phyloP scores from a whole-genome alignment of 2,329 filamentous ascomycete species.

The Simplicillium aogashimaense region DNA sequence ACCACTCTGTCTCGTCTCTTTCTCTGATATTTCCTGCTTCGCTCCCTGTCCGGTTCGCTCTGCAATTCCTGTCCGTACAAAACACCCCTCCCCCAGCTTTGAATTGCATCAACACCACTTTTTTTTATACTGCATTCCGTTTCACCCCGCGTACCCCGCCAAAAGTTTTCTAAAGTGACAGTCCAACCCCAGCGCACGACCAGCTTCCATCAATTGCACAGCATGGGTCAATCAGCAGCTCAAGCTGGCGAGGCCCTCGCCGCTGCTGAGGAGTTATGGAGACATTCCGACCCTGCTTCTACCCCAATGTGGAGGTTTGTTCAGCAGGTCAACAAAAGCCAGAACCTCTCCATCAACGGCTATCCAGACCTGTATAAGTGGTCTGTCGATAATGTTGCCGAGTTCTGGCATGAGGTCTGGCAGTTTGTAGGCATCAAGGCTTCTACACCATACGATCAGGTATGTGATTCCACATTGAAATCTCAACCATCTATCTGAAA shows the following conservation, averaged over 20 bases:
- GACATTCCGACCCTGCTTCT: conserved; percentile 52
- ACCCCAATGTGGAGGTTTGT: conserved; percentile 69
- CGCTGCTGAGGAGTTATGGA: conserved; percentile 51
- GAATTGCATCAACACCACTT: neutral
- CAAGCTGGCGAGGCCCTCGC: conserved; percentile 4
- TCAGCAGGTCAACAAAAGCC: conserved; percentile 56
- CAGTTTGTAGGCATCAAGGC: conserved; percentile 68
- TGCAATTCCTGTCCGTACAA: no score
- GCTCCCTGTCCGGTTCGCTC: no score
- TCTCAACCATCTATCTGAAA: neutral
- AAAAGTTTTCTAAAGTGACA: no score
- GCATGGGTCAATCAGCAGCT: conserved; percentile 6
- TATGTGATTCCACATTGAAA: conserved; percentile 20
- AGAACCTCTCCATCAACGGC: conserved; percentile 48
- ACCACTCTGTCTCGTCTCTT: no score
- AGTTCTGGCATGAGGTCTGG: conserved; percentile 85
- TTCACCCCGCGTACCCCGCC: neutral
- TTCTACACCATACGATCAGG: conserved; percentile 51
- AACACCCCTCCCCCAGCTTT: no score
- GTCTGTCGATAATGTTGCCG: conserved; percentile 66
- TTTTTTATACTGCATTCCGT: neutral
- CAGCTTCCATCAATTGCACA: neutral
- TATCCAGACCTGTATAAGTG: conserved; percentile 76
- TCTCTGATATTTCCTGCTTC: no score
- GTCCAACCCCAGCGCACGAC: neutral